Evolutionary conservation across 2,329 filamentous ascomycete genomes (phyloP).

Genomic region (Arachnomyces sp.): DNA sequence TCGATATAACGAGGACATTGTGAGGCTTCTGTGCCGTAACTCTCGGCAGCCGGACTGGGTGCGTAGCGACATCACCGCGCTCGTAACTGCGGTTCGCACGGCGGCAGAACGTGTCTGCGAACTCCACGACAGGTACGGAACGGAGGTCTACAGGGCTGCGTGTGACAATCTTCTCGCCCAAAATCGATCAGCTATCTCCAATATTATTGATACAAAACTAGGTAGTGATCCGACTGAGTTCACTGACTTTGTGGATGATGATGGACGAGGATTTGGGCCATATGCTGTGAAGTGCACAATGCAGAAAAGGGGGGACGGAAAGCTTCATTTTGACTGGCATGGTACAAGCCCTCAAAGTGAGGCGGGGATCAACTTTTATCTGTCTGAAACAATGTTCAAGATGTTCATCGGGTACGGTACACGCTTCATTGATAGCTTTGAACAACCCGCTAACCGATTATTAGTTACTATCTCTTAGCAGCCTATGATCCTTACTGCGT

Average conservation of each 20-base stretch:
- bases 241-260: conserved; percentile 45
- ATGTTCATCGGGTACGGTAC: conserved; percentile 41
- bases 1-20: conserved; percentile 37
- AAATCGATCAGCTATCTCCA: conserved; percentile 38
- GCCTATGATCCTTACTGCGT: conserved; percentile 42
- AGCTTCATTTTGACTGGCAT: conserved; percentile 43
- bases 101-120: conserved; percentile 40
- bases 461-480: conserved; percentile 38
- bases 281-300: conserved; percentile 43
- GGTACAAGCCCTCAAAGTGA: conserved; percentile 43
- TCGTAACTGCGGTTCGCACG: conserved; percentile 41
- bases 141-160: conserved; percentile 39
- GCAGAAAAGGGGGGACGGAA: conserved; percentile 34
- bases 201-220: conserved; percentile 41
- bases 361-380: conserved; percentile 43
- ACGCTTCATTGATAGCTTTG: not conserved
- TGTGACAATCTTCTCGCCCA: conserved; percentile 39
- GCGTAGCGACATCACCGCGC: conserved; percentile 40
- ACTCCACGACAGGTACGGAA: conserved; percentile 39
- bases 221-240: conserved; percentile 36
- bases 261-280: conserved; percentile 39
- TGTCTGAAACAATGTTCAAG: conserved; percentile 45
- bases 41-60: conserved; percentile 45
- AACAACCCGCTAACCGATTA: not conserved
- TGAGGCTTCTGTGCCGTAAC: conserved; percentile 42